phyloP scores from a whole-genome alignment of 305 asterid species.

The Fraxinus sp. region DNA sequence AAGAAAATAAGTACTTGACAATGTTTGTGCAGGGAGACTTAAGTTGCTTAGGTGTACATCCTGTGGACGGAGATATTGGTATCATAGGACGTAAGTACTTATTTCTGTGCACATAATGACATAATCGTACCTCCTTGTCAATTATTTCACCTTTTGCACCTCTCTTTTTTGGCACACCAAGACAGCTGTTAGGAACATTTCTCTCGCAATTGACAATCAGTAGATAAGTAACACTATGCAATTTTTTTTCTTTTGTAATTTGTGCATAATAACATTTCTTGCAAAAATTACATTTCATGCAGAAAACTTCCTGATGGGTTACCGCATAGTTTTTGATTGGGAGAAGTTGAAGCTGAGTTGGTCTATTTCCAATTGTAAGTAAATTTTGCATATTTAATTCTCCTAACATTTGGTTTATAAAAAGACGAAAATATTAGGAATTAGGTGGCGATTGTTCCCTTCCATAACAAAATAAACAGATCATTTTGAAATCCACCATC shows the following conservation, averaged over 20 bases:
- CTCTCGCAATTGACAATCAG: neutral
- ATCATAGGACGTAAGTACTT: constrained; percentile 76
- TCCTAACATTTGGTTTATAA: neutral
- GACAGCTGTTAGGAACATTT: neutral
- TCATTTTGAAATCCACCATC: neutral
- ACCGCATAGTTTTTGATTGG: constrained; percentile 73
- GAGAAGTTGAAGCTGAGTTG: constrained; percentile 72
- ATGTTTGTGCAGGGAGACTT: constrained; percentile 50
- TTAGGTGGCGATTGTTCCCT: neutral
- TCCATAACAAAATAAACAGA: neutral
- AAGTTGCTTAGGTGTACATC: constrained; percentile 55
- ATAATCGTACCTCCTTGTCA: neutral
- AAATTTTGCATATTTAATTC: constrained; percentile 13
- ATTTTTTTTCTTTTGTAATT: neutral
- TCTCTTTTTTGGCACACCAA: neutral
- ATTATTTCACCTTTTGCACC: neutral
- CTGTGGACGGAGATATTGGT: constrained; percentile 36
- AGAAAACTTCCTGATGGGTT: constrained; percentile 76
- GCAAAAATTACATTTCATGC: constrained; percentile 21
- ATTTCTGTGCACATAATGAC: constrained; percentile 2
- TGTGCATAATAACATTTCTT: constrained; percentile 5
- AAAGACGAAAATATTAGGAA: neutral
- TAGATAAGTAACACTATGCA: neutral
- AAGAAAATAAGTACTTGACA: constrained; percentile 14
- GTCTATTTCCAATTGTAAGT: constrained; percentile 78